Base-by-base conservation (phyloP, 352 stramenopile genomes). In the Elongisporangium senticosum region DNA sequence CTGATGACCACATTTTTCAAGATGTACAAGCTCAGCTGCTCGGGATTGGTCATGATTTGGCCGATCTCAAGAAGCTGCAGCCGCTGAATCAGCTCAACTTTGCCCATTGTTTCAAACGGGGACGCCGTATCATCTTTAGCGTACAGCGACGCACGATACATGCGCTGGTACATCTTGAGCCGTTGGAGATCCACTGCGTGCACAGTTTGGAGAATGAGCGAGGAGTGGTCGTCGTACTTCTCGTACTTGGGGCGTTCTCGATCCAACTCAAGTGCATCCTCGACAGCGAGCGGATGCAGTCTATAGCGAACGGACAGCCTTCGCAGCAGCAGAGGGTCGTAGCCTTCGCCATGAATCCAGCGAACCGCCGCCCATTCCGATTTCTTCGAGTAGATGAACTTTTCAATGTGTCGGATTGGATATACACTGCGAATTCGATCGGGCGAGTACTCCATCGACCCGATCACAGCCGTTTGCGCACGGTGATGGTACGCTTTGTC, bases 181-280 rank as follows among this genome's bases (percentile, higher is more conserved):
- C 74, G 84, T 3, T 61, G 55, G 17, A 86, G 21, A 59, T 90
- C 75, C 3, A 80, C 69, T 0, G 69, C 64, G 33, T 87, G 75
- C 19, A 89, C 69, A 3, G 76, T 87, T 59, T 90, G 79, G 17
- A 94, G 64, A 33, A 94, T 73, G 37, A 96, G 56, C 4, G 77
- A 89, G 47, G 81, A 84, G 58, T 96, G 86, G 22, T 93, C 87
- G 20, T 94, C 83, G 64, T 93, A 96, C 23, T 83, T 74, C 26
- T 96, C 87, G 57, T 90, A 92, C 63, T 96, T 96, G 10, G 83
- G 85, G 0, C 87, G 77, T 56, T 91, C 80, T 4, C 81, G 71
- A 51, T 90, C 84, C 0, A 92, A 65, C 56, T 93, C 86, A 28
- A 96, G 63, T 1, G 74, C 84, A 56, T 96, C 86, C 64, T 96